Evolutionary conservation across 2,329 filamentous ascomycete genomes (phyloP), one percentile per base, ranked within the genome.

Genomic region (Paecilomyces formosus): DNA sequence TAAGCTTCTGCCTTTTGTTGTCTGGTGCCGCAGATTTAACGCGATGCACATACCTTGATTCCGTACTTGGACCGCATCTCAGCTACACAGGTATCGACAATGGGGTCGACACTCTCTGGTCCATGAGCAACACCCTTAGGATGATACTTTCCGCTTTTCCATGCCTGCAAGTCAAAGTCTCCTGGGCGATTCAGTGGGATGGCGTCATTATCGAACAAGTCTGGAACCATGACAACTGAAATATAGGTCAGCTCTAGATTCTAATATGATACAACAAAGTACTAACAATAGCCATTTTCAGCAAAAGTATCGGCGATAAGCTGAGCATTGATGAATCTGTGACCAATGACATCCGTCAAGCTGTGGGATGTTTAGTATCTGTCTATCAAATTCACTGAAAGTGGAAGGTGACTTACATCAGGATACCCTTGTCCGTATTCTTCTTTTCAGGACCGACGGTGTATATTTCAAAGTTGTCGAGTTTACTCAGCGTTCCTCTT

Each of bases 251-350:
- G 35, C 15, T 39, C 35, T n/a, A 6, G 30, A 2, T 31, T 31
- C 13, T 39, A 1, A 7, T 39, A 7, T n/a, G 12, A 15, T 15
- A 2, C n/a, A 26, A 13, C 12, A 39, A 6, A 4, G 7, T 15
- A 39, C 35, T 13, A 15, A 39, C 35, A 76, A 74, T 88, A 88
- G 63, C 85, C 87, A 67, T 87, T 86, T 61, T 83, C 84, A 54
- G 88, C 88, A 70, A 81, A 86, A 65, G 87, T 82, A 77, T 90
- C 88, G 57, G 87, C 87, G 65, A 89, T 82, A 64, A 85, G 75
- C 70, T 84, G 71, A 65, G 76, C 76, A 72, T 85, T 82, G 68
- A 73, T 73, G 67, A 80, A 81, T 55, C 75, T 70, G 61, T 81
- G 75, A 61, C 82, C 82, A 57, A 82, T 77, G 53, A 82, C 78